These are phyloP conservation scores for Raphanus raphanistrum DNA, from an alignment of 345 rosid genomes.

Conservation along the genomic window DNA sequence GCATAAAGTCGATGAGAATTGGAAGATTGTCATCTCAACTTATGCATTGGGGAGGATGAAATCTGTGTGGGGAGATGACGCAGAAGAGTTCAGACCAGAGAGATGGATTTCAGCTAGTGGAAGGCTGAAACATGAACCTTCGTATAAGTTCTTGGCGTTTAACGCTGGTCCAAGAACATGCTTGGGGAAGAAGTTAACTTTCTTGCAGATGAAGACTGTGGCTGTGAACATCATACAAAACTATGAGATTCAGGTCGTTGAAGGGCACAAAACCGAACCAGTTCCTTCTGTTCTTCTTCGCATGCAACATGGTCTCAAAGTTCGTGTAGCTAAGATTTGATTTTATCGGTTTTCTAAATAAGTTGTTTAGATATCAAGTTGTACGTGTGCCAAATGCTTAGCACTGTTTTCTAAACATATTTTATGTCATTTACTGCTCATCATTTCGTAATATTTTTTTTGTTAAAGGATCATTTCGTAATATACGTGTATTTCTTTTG, in stretches of 20 bases:
- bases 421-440: not conserved
- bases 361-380: not conserved
- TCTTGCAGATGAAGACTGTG: conserved; percentile 21
- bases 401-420: not conserved
- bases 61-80: not conserved
- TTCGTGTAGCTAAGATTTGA: conserved; percentile 24
- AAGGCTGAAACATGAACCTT: conserved; percentile 37
- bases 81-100: not conserved
- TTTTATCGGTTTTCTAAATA: not conserved
- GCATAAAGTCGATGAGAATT: conserved; percentile 16
- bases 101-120: conserved; percentile 34
- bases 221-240: conserved; percentile 33
- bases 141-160: conserved; percentile 51
- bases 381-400: not conserved
- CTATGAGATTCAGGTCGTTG: conserved; percentile 41
- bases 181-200: conserved; percentile 50
- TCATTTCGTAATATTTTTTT: not conserved
- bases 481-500: not conserved
- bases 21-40: conserved; percentile 22
- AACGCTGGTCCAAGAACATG: conserved; percentile 57
- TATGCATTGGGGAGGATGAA: conserved; percentile 30
- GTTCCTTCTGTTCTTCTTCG: conserved; percentile 24
- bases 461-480: not conserved
- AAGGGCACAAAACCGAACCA: conserved; percentile 34
- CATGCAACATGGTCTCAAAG: conserved; percentile 34